These are phyloP conservation scores for Carpinus viminea DNA, from an alignment of 306 rosid species.

Conservation along the genomic window DNA sequence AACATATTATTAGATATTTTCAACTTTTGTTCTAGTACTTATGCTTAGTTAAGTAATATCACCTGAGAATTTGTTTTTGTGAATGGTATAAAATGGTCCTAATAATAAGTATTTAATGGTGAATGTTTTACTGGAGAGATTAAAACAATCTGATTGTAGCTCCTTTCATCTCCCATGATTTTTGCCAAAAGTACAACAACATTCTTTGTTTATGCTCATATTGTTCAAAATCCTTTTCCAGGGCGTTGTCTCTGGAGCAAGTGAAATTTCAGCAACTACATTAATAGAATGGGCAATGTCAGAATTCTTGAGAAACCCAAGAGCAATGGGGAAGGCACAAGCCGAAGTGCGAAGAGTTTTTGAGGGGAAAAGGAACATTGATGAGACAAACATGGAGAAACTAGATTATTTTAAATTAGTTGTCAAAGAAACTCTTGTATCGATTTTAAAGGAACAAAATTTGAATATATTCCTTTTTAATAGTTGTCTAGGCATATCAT, in stretches of 20 bases:
- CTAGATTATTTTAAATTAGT: slow-evolving; percentile 40
- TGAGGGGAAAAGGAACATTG: neutral
- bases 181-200: neutral
- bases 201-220: neutral
- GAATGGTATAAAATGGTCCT: no score
- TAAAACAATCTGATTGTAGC: no score
- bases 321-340: slow-evolving; percentile 37
- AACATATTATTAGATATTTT: no score
- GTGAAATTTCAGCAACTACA: slow-evolving; percentile 11
- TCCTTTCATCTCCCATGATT: no score
- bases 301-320: slow-evolving; percentile 21
- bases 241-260: neutral
- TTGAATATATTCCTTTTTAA: slow-evolving; percentile 5
- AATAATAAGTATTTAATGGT: no score
- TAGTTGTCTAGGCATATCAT: slow-evolving; percentile 8
- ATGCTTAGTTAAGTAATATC: no score
- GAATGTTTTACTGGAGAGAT: no score
- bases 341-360: slow-evolving; percentile 22
- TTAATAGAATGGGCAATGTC: slow-evolving; percentile 19
- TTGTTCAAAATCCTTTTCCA: neutral
- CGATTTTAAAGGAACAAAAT: neutral
- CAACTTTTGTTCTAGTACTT: no score
- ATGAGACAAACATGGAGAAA: slow-evolving; percentile 17
- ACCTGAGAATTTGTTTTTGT: no score
- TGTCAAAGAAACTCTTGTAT: slow-evolving; percentile 28